phyloP scores from a whole-genome alignment of 306 rosid species.

The Erythrophleum fordii region DNA sequence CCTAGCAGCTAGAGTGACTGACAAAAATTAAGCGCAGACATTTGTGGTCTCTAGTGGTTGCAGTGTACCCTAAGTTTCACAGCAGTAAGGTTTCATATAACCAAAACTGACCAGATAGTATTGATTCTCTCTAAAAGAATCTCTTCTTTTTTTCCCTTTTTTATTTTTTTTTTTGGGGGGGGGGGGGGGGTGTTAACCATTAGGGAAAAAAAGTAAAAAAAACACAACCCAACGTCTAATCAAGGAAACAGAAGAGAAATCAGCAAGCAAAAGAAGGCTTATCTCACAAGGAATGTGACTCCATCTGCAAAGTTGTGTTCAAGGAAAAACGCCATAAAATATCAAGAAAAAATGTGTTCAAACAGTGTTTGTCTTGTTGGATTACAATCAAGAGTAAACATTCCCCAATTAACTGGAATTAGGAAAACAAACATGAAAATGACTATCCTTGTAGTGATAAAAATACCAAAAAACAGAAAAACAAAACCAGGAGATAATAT shows the following conservation, averaged over 20 bases:
- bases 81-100: conserved; percentile 8
- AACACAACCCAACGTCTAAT: not conserved
- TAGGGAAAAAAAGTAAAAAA: not conserved
- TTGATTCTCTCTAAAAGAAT: not conserved
- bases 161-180: too few species aligned
- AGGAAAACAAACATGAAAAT: conserved; percentile 1
- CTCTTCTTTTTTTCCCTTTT: not conserved
- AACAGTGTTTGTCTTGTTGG: not conserved
- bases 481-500: conserved; percentile 3
- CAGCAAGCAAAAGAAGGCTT: not conserved
- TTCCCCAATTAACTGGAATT: conserved; percentile 10
- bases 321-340: not conserved
- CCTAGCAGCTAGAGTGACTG: conserved; percentile 16
- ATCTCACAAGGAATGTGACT: not conserved
- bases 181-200: not conserved
- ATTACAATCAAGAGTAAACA: conserved; percentile 8
- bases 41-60: conserved; percentile 1
- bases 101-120: conserved; percentile 22
- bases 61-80: conserved; percentile 15
- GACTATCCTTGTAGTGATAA: not conserved
- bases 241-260: not conserved
- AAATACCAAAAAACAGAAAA: not conserved
- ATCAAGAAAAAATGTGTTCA: conserved; percentile 10
- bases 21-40: not conserved
- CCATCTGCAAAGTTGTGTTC: not conserved